Conservation (phyloP, 192 early-diverging fungal species). For the Phlyctochytrium bullatum region DNA sequence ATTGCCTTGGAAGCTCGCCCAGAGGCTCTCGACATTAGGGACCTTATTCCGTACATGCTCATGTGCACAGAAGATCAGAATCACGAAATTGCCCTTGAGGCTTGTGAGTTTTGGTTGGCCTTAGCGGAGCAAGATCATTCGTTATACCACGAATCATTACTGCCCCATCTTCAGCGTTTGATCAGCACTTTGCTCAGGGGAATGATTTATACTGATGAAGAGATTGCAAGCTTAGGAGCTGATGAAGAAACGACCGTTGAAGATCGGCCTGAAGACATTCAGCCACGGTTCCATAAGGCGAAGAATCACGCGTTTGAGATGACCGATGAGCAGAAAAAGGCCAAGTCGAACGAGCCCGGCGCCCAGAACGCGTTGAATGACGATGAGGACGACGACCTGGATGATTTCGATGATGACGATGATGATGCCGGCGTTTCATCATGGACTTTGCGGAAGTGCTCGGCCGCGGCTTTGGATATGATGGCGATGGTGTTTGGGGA, state of each 20-base stretch:
- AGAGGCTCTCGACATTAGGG: constrained; percentile 82
- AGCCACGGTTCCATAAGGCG: constrained; percentile 88
- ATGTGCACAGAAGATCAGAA: constrained; percentile 81
- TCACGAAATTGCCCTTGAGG: constrained; percentile 89
- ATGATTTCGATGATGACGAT: constrained; percentile 80
- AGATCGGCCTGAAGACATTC: constrained; percentile 90
- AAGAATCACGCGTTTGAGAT: constrained; percentile 69
- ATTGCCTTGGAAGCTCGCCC: constrained; percentile 83
- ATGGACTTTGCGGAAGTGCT: constrained; percentile 99
- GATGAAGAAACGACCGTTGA: constrained; percentile 81
- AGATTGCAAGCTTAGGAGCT: constrained; percentile 73
- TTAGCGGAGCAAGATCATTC: constrained; percentile 96
- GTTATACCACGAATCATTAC: constrained; percentile 60
- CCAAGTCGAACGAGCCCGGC: constrained; percentile 36
- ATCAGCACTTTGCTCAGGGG: constrained; percentile 60
- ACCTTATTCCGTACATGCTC: constrained; percentile 94
- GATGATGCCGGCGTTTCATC: constrained; percentile 86
- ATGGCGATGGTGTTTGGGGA: constrained; percentile 85
- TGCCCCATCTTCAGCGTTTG: constrained; percentile 37
- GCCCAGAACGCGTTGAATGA: constrained; percentile 35
- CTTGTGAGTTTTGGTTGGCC: constrained; percentile 98
- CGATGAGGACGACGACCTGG: constrained; percentile 67
- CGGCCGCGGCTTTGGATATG: constrained; percentile 93
- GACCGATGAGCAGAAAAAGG: constrained; percentile 31
- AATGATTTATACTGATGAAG: constrained; percentile 96